Evolutionary conservation across 176 grass and related monocot species (phyloP).

Genomic region (Thinopyrum elongatum): DNA sequence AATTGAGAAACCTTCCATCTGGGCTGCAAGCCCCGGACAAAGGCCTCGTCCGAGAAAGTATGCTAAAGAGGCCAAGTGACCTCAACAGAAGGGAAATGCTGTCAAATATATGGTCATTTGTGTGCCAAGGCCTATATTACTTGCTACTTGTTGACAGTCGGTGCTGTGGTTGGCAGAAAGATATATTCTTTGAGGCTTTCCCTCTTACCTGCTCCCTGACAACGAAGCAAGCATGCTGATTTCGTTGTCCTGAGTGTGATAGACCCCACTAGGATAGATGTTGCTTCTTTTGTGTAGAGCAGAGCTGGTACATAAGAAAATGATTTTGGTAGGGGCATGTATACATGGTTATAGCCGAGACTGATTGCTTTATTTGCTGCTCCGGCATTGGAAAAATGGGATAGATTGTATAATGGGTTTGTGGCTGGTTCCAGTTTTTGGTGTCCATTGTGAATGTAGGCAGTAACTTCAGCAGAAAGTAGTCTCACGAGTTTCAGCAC

Average conservation of each 20-base stretch:
- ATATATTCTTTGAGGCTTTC: conserved; percentile 25
- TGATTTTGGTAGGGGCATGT: conserved; percentile 57
- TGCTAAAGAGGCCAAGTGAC: neutral
- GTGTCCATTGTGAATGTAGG: conserved; percentile 24
- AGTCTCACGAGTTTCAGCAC: conserved; percentile 20
- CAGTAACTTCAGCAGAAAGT: conserved; percentile 11
- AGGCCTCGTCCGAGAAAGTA: neutral
- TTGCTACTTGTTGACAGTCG: neutral
- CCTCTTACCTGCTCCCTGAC: conserved; percentile 20
- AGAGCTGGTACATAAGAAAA: conserved; percentile 62
- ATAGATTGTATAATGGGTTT: conserved; percentile 48
- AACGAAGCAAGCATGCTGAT: conserved; percentile 27
- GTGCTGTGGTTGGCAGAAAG: conserved; percentile 9
- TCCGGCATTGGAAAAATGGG: conserved; percentile 28
- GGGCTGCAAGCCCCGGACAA: neutral
- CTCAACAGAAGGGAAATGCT: conserved; percentile 6
- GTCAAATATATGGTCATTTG: conserved; percentile 1
- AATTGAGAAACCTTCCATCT: conserved; percentile 35
- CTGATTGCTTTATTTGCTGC: conserved; percentile 26
- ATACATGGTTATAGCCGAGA: conserved; percentile 41
- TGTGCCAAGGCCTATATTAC: conserved; percentile 19
- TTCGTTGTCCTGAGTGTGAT: conserved; percentile 36
- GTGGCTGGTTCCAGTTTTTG: conserved; percentile 27
- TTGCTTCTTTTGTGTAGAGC: conserved; percentile 56
- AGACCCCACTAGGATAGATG: conserved; percentile 48